Conservation (phyloP, 805 yeast species). For the Candida lessepsii region DNA sequence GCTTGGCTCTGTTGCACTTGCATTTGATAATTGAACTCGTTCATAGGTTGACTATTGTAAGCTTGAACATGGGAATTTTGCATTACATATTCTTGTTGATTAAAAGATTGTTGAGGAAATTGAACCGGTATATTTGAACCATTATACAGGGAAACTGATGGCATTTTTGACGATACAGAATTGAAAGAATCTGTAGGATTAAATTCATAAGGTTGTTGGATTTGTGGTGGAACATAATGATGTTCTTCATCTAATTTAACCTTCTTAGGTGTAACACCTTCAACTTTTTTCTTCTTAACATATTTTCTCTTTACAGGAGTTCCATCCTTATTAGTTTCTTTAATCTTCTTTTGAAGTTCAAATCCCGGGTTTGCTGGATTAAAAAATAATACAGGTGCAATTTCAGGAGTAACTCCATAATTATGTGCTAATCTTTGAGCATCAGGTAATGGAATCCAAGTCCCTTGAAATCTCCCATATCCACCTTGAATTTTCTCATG, state of each 20-base stretch:
- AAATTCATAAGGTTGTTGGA: conserved; percentile 12
- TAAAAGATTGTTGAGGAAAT: conserved; percentile 9
- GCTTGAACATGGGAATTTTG: conserved; percentile 1
- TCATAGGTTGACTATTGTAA: conserved; percentile 1
- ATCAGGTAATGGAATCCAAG: conserved; percentile 86
- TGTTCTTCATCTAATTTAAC: conserved; percentile 10
- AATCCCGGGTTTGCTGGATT: conserved; percentile 36
- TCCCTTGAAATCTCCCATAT: conserved; percentile 94
- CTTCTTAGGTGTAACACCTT: conserved; percentile 55
- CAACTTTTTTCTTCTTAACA: conserved; percentile 59
- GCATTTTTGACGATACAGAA: conserved; percentile 12
- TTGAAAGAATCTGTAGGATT: conserved; percentile 15
- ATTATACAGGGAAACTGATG: conserved; percentile 11
- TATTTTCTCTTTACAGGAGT: conserved; percentile 43
- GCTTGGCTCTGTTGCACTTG: conserved; percentile 23
- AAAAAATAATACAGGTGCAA: conserved; percentile 42
- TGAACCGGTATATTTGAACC: conserved; percentile 9
- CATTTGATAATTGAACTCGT: conserved; percentile 23
- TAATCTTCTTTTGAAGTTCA: conserved; percentile 34
- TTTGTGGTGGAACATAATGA: conserved; percentile 3
- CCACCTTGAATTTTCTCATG: conserved; percentile 98
- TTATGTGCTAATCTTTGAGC: conserved; percentile 51
- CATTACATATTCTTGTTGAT: conserved; percentile 10
- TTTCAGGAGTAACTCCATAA: conserved; percentile 38
- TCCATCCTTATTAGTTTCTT: conserved; percentile 36